Conservation (phyloP, 2,329 filamentous ascomycete species). For the Verticillium nonalfalfae region DNA sequence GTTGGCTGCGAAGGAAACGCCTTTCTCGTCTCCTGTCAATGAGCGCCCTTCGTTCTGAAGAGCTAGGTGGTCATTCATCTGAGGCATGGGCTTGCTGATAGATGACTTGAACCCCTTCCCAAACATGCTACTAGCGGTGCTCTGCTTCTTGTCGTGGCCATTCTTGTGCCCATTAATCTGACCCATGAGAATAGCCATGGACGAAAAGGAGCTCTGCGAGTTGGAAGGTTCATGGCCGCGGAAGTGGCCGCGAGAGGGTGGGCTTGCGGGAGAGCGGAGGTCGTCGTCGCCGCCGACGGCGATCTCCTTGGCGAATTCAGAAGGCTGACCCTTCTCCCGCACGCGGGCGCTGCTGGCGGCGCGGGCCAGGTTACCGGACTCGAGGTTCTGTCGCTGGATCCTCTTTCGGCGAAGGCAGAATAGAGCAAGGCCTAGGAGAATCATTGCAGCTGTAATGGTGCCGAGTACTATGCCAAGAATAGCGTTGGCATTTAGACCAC, state of each 20-base stretch:
- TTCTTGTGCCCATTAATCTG: conserved; percentile 25
- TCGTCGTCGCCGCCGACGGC: conserved; percentile 11
- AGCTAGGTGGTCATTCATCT: conserved; percentile 25
- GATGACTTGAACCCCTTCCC: conserved; percentile 57
- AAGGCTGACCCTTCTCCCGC: conserved; percentile 14
- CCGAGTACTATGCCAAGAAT: conserved; percentile 80
- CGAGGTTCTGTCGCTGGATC: conserved; percentile 30
- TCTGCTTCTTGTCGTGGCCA: conserved; percentile 43
- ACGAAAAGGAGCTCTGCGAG: conserved; percentile 54
- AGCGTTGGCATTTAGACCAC: conserved; percentile 31
- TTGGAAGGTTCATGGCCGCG: conserved; percentile 45
- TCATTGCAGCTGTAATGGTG: conserved; percentile 67
- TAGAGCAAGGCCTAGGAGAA: conserved; percentile 66
- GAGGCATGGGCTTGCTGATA: conserved; percentile 56
- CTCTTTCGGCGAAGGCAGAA: conserved; percentile 58
- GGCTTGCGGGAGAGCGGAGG: not conserved
- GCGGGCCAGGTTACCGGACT: conserved; percentile 7
- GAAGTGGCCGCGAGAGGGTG: conserved; percentile 23
- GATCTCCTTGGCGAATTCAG: conserved; percentile 1
- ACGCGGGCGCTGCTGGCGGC: conserved; percentile 24
- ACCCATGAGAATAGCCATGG: conserved; percentile 61
- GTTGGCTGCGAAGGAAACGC: conserved; percentile 28
- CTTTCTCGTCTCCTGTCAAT: conserved; percentile 25
- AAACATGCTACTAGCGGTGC: conserved; percentile 47
- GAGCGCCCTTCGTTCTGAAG: conserved; percentile 21